Evolutionary conservation across 495 filamentous ascomycete genomes (phyloP).

Genomic region (Penicillium taxi): DNA sequence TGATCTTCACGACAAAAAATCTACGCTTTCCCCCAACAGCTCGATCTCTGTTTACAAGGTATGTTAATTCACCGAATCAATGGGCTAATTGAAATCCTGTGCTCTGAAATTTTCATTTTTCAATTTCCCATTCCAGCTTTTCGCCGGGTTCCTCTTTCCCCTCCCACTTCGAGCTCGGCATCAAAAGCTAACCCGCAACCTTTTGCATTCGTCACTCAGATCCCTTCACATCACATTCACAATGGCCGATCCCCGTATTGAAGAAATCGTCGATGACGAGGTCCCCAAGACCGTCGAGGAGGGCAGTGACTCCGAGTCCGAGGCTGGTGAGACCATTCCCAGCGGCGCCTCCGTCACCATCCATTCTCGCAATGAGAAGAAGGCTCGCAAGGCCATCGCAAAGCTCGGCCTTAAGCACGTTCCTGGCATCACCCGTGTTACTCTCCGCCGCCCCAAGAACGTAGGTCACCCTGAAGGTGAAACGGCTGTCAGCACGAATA

Average conservation of each 20-base stretch:
- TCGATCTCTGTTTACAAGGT: constrained; percentile 32
- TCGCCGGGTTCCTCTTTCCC: constrained; percentile 17
- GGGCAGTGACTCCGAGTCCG: constrained; percentile 70
- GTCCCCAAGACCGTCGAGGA: constrained; percentile 74
- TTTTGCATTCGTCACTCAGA: constrained; percentile 19
- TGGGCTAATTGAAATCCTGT: constrained; percentile 15
- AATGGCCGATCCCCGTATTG: constrained; percentile 97
- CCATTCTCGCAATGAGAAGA: constrained; percentile 99
- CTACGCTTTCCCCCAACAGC: constrained; percentile 31
- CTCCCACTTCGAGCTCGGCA: constrained; percentile 8
- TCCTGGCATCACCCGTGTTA: constrained; percentile 95
- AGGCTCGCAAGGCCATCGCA: constrained; percentile 95
- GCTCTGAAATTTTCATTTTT: constrained; percentile 22
- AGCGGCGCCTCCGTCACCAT: constrained; percentile 80
- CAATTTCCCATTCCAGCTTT: too few species aligned
- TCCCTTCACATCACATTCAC: constrained; percentile 35
- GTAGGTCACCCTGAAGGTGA: constrained; percentile 45
- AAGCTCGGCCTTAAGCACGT: constrained; percentile 97
- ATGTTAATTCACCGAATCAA: constrained; percentile 20
- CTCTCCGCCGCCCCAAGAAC: constrained; percentile 95
- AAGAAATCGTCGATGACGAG: constrained; percentile 89
- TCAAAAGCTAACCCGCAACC: neutral
- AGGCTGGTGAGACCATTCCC: constrained; percentile 65
- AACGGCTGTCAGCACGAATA: constrained; percentile 5
- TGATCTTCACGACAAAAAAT: constrained; percentile 35